A percentile compares a stretch with the other conserved stretches of the same genome.
These are phyloP conservation scores for Didymella pinodella DNA, from an alignment of 2,329 filamentous ascomycete genomes.

Conservation along the genomic window DNA sequence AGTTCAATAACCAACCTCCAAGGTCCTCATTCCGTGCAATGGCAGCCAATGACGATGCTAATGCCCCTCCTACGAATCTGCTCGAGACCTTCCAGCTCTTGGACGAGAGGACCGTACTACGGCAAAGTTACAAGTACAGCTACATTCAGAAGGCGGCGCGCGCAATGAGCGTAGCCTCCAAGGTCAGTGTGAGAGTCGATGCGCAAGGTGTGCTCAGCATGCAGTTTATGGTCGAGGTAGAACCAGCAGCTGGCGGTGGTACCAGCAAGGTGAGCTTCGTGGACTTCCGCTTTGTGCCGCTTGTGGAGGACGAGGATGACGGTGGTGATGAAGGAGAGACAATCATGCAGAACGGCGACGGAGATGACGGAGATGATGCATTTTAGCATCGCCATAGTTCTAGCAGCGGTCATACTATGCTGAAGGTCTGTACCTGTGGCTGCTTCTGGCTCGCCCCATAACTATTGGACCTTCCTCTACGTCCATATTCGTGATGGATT, in stretches of 20 bases:
- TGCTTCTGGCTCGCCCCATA: no score
- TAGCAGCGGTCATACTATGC: no score
- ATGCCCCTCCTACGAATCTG: conserved; percentile 50
- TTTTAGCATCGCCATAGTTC: background rate
- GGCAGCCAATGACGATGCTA: conserved; percentile 1
- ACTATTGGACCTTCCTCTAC: no score
- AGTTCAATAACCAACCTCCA: conserved; percentile 60
- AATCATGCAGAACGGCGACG: conserved; percentile 24
- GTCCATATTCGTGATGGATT: no score
- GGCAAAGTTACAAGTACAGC: conserved; percentile 82
- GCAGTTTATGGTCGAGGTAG: conserved; percentile 95
- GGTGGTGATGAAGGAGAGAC: conserved; percentile 32
- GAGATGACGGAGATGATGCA: conserved; percentile 3
- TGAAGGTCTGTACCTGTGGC: no score
- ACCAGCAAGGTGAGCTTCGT: conserved; percentile 72
- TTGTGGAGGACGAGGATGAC: conserved; percentile 66
- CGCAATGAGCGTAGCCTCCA: conserved; percentile 92
- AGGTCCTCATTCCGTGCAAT: conserved; percentile 26
- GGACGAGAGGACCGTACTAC: conserved; percentile 34
- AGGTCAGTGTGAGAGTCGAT: conserved; percentile 90
- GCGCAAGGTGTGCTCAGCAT: conserved; percentile 88
- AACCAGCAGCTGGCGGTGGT: conserved; percentile 47
- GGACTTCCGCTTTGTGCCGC: conserved; percentile 83
- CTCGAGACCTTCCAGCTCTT: conserved; percentile 77
- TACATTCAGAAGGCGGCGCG: conserved; percentile 84